Evolutionary conservation across 768 basidiomycete genomes (phyloP).

Genomic region (Phylloporus sp.): DNA sequence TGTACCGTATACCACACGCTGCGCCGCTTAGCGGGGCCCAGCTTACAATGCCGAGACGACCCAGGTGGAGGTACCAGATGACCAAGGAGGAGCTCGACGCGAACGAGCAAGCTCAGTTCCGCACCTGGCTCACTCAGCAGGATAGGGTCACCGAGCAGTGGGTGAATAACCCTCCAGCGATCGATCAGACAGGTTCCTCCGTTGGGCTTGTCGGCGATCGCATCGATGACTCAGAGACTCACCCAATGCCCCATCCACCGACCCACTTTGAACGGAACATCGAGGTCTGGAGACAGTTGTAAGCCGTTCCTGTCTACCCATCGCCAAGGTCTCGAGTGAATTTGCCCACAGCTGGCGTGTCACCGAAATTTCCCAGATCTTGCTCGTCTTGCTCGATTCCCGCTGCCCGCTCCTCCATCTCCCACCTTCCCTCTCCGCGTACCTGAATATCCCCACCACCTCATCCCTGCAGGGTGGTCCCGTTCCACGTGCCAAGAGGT

Average conservation of each 20-base stretch:
- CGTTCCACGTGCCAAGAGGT: conserved; percentile 19
- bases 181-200: conserved; percentile 3
- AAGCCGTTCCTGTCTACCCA: conserved; percentile 29
- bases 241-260: conserved; percentile 55
- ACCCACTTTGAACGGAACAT: conserved; percentile 87
- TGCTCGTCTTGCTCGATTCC: conserved; percentile 84
- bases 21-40: no score
- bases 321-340: not conserved
- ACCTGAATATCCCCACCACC: conserved; percentile 39
- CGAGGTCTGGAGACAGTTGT: conserved; percentile 95
- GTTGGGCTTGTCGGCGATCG: not conserved
- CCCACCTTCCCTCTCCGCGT: conserved; percentile 69
- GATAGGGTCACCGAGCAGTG: conserved; percentile 55
- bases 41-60: conserved; percentile 52
- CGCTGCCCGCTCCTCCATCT: conserved; percentile 87
- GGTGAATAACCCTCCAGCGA: conserved; percentile 19
- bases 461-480: not conserved
- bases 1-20: conserved; percentile 16
- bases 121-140: conserved; percentile 70
- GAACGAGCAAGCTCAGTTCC: conserved; percentile 84
- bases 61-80: conserved; percentile 86
- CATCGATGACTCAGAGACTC: conserved; percentile 15
- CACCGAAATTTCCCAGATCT: conserved; percentile 83
- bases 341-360: conserved; percentile 77
- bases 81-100: conserved; percentile 84